A percentile compares a stretch with the other conserved stretches of the same genome.
These are phyloP conservation scores for Fraxinus baroniana DNA, from an alignment of 305 asterid genomes.

Conservation along the genomic window DNA sequence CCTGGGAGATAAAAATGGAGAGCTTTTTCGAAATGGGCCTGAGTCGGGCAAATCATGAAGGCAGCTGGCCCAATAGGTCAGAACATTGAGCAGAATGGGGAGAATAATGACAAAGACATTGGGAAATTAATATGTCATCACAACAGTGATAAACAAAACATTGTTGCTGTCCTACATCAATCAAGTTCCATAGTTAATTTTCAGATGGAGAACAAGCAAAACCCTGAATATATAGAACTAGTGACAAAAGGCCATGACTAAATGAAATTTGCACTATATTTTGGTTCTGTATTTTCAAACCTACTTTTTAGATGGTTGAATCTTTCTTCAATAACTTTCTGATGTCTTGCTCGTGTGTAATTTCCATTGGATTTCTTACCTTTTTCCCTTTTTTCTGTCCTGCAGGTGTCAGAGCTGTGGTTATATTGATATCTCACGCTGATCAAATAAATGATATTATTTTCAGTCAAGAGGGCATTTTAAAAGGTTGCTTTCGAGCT, in stretches of 20 bases:
- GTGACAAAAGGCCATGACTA: neutral
- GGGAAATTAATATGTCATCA: neutral
- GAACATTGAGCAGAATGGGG: neutral
- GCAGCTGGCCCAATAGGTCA: neutral
- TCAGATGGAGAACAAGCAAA: neutral
- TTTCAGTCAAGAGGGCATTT: constrained; percentile 53
- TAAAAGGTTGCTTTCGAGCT: constrained; percentile 54
- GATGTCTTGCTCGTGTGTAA: neutral
- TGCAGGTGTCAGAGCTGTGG: constrained; percentile 80
- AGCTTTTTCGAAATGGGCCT: neutral
- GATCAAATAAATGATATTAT: constrained; percentile 66
- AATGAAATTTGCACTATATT: neutral
- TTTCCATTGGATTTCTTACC: constrained; percentile 5
- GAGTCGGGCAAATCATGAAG: neutral
- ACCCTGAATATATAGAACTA: neutral
- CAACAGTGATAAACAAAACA: neutral
- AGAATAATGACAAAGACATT: neutral
- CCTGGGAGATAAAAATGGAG: neutral
- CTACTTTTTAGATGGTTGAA: constrained; percentile 14
- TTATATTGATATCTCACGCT: constrained; percentile 64
- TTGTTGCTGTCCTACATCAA: neutral
- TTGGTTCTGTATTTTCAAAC: constrained; percentile 1
- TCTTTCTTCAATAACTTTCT: constrained; percentile 3
- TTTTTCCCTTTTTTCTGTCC: constrained; percentile 12
- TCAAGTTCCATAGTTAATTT: neutral